A percentile compares a stretch with the other conserved stretches of the same genome.
Conservation (phyloP, 176 grass and related monocot genomes). For the Chloris gayana region DNA sequence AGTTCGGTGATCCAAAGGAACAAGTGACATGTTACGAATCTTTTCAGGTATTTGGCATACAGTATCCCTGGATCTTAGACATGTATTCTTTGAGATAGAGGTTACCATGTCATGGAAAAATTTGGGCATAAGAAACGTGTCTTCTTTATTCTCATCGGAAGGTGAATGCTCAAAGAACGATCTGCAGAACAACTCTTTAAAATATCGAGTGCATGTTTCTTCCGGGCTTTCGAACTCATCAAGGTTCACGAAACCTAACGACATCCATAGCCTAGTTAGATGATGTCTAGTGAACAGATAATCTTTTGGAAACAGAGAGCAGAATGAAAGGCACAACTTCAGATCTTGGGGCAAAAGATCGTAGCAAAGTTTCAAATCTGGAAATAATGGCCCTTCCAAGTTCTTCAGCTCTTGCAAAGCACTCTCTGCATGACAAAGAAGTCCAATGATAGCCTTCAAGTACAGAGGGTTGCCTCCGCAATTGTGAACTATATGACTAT, state of each 20-base stretch:
- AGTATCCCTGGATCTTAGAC: slow-evolving; percentile 20
- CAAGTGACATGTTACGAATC: slow-evolving; percentile 20
- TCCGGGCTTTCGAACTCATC: neutral
- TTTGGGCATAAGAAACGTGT: slow-evolving; percentile 40
- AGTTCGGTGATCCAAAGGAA: slow-evolving; percentile 11
- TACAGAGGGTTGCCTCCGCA: slow-evolving; percentile 20
- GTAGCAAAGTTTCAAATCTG: slow-evolving; percentile 2
- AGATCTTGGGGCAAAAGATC: slow-evolving; percentile 21
- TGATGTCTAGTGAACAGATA: slow-evolving; percentile 26
- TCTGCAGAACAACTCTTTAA: slow-evolving; percentile 39
- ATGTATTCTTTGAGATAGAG: slow-evolving; percentile 17
- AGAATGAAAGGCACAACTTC: slow-evolving; percentile 42
- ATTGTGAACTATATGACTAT: neutral
- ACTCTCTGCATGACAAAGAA: slow-evolving; percentile 24
- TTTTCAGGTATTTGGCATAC: neutral
- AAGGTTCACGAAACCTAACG: slow-evolving; percentile 30
- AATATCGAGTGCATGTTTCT: slow-evolving; percentile 31
- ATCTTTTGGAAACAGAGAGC: slow-evolving; percentile 46
- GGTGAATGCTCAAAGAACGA: slow-evolving; percentile 44
- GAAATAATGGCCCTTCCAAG: neutral
- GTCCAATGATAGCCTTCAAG: neutral
- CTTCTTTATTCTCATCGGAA: slow-evolving; percentile 5
- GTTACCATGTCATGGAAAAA: slow-evolving; percentile 37
- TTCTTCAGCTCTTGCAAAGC: neutral
- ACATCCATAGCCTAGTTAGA: slow-evolving; percentile 40